Conservation (phyloP, 306 rosid species). For the Leucaena leucocephala region DNA sequence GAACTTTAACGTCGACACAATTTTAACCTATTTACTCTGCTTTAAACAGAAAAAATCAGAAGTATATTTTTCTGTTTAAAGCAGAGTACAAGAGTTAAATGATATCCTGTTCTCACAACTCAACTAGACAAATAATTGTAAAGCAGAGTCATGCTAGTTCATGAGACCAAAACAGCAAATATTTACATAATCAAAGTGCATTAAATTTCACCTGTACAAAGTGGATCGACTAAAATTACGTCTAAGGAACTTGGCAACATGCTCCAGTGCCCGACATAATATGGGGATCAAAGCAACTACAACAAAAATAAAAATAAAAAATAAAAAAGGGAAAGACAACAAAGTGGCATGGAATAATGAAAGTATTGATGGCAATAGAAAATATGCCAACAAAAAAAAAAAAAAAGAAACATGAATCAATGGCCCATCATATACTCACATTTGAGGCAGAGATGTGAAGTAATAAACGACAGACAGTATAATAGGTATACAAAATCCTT, state of each 20-base stretch:
- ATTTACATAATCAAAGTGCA: background rate
- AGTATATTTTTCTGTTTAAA: background rate
- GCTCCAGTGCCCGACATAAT: slow-evolving; percentile 78
- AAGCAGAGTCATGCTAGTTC: background rate
- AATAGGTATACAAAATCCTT: slow-evolving; percentile 87
- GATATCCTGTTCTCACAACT: background rate
- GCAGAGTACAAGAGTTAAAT: background rate
- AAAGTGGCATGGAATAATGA: slow-evolving; percentile 5
- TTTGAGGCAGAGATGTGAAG: slow-evolving; percentile 83
- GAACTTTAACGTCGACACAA: background rate
- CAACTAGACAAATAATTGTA: background rate
- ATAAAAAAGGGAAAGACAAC: slow-evolving; percentile 12
- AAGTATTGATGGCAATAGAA: background rate
- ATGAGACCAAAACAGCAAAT: background rate
- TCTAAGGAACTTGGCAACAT: slow-evolving; percentile 95
- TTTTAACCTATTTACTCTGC: no score
- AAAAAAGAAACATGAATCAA: slow-evolving; percentile 16
- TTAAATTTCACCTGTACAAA: slow-evolving; percentile 75
- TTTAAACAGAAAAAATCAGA: background rate
- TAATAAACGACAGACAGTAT: slow-evolving; percentile 75
- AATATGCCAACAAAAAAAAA: background rate
- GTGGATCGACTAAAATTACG: slow-evolving; percentile 84
- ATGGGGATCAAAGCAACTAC: slow-evolving; percentile 94
- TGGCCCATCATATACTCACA: slow-evolving; percentile 49
- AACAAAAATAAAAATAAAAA: slow-evolving; percentile 29